phyloP scores from a whole-genome alignment of 768 basidiomycete genomes.

The Chalciporus chontae region DNA sequence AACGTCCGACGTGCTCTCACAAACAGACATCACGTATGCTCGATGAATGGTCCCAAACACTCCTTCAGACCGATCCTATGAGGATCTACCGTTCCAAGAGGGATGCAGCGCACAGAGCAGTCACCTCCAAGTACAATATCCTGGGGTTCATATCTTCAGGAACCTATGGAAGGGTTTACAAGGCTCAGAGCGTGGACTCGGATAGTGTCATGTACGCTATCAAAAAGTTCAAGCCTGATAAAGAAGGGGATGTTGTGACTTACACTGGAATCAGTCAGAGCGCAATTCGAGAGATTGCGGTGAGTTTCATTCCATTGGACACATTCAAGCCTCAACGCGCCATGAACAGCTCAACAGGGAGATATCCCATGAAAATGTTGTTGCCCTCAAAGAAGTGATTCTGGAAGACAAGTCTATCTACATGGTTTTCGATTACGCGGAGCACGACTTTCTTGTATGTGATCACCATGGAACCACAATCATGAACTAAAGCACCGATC shows the following conservation, averaged over 20 bases:
- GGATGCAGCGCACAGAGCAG: conserved; percentile 62
- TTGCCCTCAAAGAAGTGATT: conserved; percentile 90
- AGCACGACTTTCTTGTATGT: conserved; percentile 94
- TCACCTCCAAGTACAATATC: conserved; percentile 83
- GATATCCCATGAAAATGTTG: conserved; percentile 87
- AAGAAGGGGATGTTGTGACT: conserved; percentile 92
- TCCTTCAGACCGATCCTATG: conserved; percentile 69
- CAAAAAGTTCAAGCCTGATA: conserved; percentile 99
- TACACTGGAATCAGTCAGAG: conserved; percentile 99
- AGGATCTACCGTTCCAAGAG: conserved; percentile 76
- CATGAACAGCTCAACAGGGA: conserved; percentile 74
- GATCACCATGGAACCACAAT: too few relatives aligned
- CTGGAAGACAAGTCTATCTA: conserved; percentile 98
- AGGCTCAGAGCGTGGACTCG: conserved; percentile 76
- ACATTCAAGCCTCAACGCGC: conserved; percentile 8
- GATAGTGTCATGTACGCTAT: conserved; percentile 83
- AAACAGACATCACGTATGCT: conserved; percentile 19
- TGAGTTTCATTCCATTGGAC: conserved; percentile 34
- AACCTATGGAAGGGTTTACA: conserved; percentile 98
- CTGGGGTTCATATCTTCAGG: conserved; percentile 98
- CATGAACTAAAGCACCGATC: not conserved
- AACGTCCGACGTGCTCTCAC: not conserved
- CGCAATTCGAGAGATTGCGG: conserved; percentile 94
- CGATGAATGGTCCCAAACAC: conserved; percentile 36
- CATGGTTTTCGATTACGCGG: conserved; percentile 99